Base-by-base conservation (phyloP, 441 rosid species). In the Gossypium davidsonii region DNA sequence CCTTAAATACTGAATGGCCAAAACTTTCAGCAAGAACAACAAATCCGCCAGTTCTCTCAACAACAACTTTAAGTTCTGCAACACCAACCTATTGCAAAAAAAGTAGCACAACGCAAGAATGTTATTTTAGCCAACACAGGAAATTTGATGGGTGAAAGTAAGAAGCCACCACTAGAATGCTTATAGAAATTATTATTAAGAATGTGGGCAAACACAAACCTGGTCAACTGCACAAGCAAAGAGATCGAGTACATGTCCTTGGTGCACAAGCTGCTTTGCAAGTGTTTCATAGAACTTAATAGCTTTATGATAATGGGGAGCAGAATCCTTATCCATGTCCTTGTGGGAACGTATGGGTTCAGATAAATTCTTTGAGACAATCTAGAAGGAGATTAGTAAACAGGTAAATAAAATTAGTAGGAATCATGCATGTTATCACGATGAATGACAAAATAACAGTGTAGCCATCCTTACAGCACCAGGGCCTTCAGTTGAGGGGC, bases 1-100 rank as follows among this genome's bases (percentile, higher is more conserved):
- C 91, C 84, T 83, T 92, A 79, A 91, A 92, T 49, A 94, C 98
- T 20, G 92, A 83, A 79, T 92, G 98, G 71, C 96, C 97, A 86
- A 94, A 94, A 81, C 99, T 94, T 84, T 94, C 99, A 25, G 98
- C 90, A 80, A 94, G 94, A 78, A 92, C 97, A 58, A 92, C 92
- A 75, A 91, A 87, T 6, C 99, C 99, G 67, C 99, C 98, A 15
- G 98, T 91, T 87, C 84, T 85, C 80, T 94, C 99, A 58, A 94
- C 89, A 58, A 34, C 63, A 12, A 58, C 37, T 58, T 58, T 92
- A 64, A 94, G 86, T 85, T 94, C 99, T 31, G 97, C 94, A 77
- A 94, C 80, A 56, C 99, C 99, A 42, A 94, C 96, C 99, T 91
- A 80, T 67, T 46, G 73, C 59, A 18, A 52, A 51, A 48, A 23